Evolutionary conservation across 352 stramenopile species (phyloP).

Genomic region (Phytophthora pisi): DNA sequence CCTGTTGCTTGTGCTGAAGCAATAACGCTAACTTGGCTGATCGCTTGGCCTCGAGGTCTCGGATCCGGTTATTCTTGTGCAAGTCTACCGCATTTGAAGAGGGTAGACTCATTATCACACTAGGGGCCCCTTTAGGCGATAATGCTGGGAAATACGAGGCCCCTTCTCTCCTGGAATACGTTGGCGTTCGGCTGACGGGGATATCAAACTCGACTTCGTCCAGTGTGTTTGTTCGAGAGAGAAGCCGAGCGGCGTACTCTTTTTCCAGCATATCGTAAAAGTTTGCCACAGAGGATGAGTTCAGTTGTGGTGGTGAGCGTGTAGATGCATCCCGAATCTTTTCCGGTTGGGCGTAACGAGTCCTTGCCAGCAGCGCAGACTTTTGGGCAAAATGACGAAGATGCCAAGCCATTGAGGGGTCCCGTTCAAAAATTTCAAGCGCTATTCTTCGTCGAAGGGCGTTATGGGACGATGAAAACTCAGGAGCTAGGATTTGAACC

Average conservation of each 20-base stretch:
- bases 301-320: not conserved
- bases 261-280: conserved; percentile 58
- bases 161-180: conserved; percentile 15
- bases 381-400: conserved; percentile 39
- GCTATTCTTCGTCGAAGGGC: conserved; percentile 36
- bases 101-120: conserved; percentile 2
- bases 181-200: conserved; percentile 7
- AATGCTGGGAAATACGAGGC: conserved; percentile 5
- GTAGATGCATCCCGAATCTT: conserved; percentile 13
- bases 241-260: conserved; percentile 14
- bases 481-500: conserved; percentile 40
- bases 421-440: conserved; percentile 44
- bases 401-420: conserved; percentile 33
- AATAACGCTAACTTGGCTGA: conserved; percentile 42
- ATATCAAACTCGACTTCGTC: conserved; percentile 16
- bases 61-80: conserved; percentile 63
- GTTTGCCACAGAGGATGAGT: conserved; percentile 26
- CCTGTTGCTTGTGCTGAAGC: conserved; percentile 64
- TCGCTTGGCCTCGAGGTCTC: conserved; percentile 70
- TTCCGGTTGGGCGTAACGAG: not conserved
- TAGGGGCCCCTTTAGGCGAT: conserved; percentile 11
- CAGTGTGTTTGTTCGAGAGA: conserved; percentile 2
- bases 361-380: conserved; percentile 18
- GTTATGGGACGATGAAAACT: conserved; percentile 41
- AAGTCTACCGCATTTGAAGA: conserved; percentile 29